Evolutionary conservation across 345 rosid genomes (phyloP), one percentile per base, ranked within the genome.

Genomic region (Clausena lansium): DNA sequence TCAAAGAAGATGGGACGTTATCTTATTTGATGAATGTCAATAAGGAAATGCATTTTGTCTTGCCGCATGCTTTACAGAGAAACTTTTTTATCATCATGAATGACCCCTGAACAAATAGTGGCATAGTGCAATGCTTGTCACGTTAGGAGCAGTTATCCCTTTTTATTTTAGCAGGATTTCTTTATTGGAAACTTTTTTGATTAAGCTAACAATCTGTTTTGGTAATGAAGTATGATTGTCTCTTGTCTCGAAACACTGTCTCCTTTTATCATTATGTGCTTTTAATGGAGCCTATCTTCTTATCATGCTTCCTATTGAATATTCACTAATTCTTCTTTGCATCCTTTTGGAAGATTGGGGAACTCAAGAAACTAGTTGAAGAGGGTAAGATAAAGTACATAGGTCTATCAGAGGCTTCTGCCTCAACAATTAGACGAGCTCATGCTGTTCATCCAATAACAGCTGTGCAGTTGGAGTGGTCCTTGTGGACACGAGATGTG

Each of bases 401-500:
- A 0, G 97, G 93, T 55, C 79, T 91, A 13, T 90, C 94, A 0
- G 92, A 94, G 86, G 97, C 95, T 58, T 93, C 95, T 14, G 91
- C 93, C 24, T 88, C 96, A 32, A 90, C 94, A 36, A 91, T 93
- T 68, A 88, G 93, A 82, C 82, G 98, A 70, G 57, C 57, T 52
- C 57, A 52, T 17, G 22, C 57, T 52, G 19, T 63, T 9, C 67
- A 63, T 7, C 20, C 38, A 13, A 28, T 20, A 8, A 19, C 35
- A 52, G 57, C 57, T 20, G 33, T 2, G 19, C 94, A 92, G 67
- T 76, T 90, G 55, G 98, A 92, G 70, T 92, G 95, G 98, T 90
- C 97, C 3, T 79, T 94, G 59, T 92, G 95, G 97, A 55, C 91
- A 1, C 85, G 97, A 83, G 98, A 92, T 78, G 94, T 86, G 35